Evolutionary conservation across 768 basidiomycete species (phyloP).

Genomic region (Suillus ampliporus): DNA sequence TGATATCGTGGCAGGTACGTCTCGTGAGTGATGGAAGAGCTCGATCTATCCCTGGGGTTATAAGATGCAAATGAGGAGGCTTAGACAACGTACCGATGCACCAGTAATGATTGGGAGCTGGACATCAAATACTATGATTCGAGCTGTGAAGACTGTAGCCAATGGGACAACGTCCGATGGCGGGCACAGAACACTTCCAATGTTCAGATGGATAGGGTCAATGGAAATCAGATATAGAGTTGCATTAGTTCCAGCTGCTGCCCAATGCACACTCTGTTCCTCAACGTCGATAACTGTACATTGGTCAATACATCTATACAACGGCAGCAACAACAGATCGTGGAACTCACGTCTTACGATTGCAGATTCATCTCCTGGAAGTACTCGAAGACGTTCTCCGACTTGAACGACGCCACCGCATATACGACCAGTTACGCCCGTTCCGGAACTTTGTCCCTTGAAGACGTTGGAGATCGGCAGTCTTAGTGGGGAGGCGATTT

Average conservation of each 20-base stretch:
- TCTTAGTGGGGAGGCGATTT: slow-evolving; percentile 77
- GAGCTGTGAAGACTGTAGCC: slow-evolving; percentile 77
- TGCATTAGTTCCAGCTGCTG: slow-evolving; percentile 88
- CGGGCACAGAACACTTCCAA: slow-evolving; percentile 91
- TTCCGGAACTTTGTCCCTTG: slow-evolving; percentile 81
- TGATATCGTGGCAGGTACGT: slow-evolving; percentile 88
- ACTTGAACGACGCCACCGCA: slow-evolving; percentile 91
- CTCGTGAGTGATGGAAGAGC: slow-evolving; percentile 91
- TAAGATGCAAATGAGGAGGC: neutral
- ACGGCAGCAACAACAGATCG: neutral
- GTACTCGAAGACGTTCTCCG: slow-evolving; percentile 83
- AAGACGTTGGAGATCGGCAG: slow-evolving; percentile 96
- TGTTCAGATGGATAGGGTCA: slow-evolving; percentile 83
- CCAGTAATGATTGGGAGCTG: slow-evolving; percentile 89
- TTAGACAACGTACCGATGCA: slow-evolving; percentile 62
- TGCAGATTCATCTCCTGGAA: slow-evolving; percentile 92
- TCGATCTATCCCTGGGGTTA: slow-evolving; percentile 64
- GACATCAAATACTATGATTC: slow-evolving; percentile 94
- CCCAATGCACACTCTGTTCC: slow-evolving; percentile 79
- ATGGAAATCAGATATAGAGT: slow-evolving; percentile 83
- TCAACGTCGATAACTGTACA: slow-evolving; percentile 83
- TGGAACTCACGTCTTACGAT: slow-evolving; percentile 66
- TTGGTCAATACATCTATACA: slow-evolving; percentile 9
- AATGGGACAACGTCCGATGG: slow-evolving; percentile 74
- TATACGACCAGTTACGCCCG: slow-evolving; percentile 81